A percentile compares a stretch with the other conserved stretches of the same genome.
Conservation (phyloP, 306 rosid genomes). For the Citrullus colocynthis region DNA sequence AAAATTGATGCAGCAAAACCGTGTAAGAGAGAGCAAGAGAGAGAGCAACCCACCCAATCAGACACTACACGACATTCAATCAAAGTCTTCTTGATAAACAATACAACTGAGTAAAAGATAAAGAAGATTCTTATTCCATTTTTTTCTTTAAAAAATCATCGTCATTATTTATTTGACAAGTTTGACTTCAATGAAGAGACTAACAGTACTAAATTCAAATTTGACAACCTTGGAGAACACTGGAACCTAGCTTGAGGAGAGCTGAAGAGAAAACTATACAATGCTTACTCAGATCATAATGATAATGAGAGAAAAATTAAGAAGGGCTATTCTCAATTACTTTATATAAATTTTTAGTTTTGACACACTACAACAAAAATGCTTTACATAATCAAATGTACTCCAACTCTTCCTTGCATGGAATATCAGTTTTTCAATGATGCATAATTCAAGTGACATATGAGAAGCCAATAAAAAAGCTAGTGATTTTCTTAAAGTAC, state of each 20-base stretch:
- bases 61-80: neutral
- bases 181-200: neutral
- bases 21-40: neutral
- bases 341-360: neutral
- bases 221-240: neutral
- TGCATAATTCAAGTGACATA: neutral
- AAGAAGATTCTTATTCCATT: neutral
- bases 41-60: neutral
- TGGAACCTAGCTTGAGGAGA: neutral
- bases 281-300: neutral
- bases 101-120: neutral
- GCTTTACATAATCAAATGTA: neutral
- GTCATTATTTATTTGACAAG: neutral
- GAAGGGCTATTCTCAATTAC: neutral
- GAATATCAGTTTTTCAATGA: neutral
- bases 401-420: neutral
- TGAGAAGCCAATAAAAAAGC: neutral
- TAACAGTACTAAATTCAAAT: neutral
- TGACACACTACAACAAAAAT: neutral
- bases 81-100: neutral
- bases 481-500: neutral
- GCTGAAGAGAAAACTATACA: neutral
- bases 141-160: neutral
- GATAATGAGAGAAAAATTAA: neutral
- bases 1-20: constrained; percentile 1